Evolutionary conservation across 345 rosid genomes (phyloP).

Genomic region (Viola odorata): DNA sequence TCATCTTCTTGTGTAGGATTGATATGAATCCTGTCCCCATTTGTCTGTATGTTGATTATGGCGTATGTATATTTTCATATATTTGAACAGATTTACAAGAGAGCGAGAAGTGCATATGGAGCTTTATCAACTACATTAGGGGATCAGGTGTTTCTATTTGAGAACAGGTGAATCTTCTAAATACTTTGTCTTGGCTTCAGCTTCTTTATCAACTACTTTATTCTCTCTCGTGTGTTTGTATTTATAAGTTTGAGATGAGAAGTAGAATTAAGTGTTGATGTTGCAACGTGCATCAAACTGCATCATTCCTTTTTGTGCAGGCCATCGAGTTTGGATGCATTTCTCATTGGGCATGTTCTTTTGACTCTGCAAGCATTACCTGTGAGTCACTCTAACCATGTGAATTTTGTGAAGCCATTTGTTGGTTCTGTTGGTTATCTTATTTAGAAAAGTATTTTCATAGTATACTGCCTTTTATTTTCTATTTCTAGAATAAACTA

Average conservation of each 20-base stretch:
- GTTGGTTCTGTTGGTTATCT: neutral
- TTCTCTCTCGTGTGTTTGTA: neutral
- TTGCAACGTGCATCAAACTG: neutral
- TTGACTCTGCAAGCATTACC: constrained; percentile 73
- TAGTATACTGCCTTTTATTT: neutral
- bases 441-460: neutral
- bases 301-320: constrained; percentile 31
- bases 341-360: constrained; percentile 60
- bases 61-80: neutral
- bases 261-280: neutral
- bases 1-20: neutral
- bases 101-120: constrained; percentile 59
- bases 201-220: neutral
- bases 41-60: neutral
- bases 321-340: constrained; percentile 89
- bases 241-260: neutral
- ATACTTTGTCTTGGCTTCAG: constrained; percentile 6
- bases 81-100: constrained; percentile 60
- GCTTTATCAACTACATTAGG: constrained; percentile 83
- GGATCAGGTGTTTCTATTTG: constrained; percentile 62
- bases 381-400: constrained; percentile 40
- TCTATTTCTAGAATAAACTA: no score
- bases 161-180: constrained; percentile 45
- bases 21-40: no score
- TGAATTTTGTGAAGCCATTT: constrained; percentile 1